Percentiles rank a stretch among this genome's conserved stretches.
These are phyloP conservation scores for Apophysomyces variabilis DNA, from an alignment of 371 early-diverging fungal species.

Conservation along the genomic window DNA sequence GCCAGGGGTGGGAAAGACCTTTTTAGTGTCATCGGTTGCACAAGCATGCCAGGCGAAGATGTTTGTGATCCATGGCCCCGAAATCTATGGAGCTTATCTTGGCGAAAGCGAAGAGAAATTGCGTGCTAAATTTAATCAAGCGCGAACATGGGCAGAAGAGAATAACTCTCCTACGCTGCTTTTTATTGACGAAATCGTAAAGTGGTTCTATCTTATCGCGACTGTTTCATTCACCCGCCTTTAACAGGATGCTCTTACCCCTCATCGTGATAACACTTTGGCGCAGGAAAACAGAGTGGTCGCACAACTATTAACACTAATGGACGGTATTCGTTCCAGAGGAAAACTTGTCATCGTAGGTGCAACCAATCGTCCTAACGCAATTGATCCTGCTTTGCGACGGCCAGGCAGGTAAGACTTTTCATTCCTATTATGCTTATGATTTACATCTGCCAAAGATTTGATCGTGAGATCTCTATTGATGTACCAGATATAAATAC, in stretches of 20 bases:
- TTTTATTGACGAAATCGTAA: conserved; percentile 98
- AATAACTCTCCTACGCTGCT: conserved; percentile 74
- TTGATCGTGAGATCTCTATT: conserved; percentile 93
- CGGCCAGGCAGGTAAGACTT: conserved; percentile 90
- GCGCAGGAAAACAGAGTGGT: conserved; percentile 91
- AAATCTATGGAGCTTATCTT: conserved; percentile 87
- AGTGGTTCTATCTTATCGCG: conserved; percentile 8
- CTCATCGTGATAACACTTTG: conserved; percentile 80
- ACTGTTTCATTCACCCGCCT: not conserved
- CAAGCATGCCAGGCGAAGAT: conserved; percentile 63
- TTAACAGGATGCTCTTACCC: conserved; percentile 89
- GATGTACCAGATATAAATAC: conserved; percentile 75
- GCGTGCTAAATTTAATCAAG: conserved; percentile 84
- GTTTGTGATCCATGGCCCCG: conserved; percentile 83
- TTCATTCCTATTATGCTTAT: not conserved
- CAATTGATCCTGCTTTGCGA: conserved; percentile 96
- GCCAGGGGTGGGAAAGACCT: conserved; percentile 97
- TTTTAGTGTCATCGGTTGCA: conserved; percentile 74
- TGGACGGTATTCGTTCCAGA: conserved; percentile 90
- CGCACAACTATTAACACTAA: conserved; percentile 95
- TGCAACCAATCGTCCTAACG: conserved; percentile 99
- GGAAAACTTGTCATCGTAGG: conserved; percentile 88
- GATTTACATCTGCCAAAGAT: conserved; percentile 46
- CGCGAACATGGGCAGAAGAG: conserved; percentile 54
- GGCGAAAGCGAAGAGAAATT: conserved; percentile 96